These are phyloP conservation scores for Oxyria digyna DNA, from an alignment of 148 eudicot species.

Conservation along the genomic window DNA sequence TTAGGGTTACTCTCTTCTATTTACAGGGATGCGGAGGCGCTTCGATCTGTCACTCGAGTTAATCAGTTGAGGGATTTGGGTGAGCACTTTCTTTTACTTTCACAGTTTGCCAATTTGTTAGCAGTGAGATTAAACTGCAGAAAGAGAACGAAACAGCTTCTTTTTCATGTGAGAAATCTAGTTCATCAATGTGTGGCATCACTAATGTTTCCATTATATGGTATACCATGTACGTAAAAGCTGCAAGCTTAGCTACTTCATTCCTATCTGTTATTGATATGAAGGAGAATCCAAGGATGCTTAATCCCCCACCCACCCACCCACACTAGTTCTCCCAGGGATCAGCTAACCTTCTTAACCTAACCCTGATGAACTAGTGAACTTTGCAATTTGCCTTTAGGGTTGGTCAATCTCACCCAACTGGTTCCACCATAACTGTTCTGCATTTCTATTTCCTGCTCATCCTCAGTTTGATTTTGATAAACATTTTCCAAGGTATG, in stretches of 20 bases:
- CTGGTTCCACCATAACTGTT: not conserved
- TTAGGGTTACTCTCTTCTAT: not conserved
- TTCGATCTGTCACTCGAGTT: conserved; percentile 70
- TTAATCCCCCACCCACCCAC: too few relatives aligned
- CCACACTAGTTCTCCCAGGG: not conserved
- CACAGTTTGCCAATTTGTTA: not conserved
- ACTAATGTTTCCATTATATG: not conserved
- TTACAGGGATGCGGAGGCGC: conserved; percentile 69
- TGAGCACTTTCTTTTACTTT: conserved; percentile 13
- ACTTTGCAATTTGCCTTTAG: not conserved
- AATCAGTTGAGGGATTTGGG: conserved; percentile 87
- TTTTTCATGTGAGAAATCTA: not conserved
- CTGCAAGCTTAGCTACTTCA: not conserved
- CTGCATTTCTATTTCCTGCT: not conserved
- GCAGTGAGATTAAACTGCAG: not conserved
- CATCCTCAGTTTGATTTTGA: not conserved
- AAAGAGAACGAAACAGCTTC: not conserved
- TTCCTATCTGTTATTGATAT: not conserved
- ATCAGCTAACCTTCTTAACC: not conserved
- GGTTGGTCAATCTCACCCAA: not conserved
- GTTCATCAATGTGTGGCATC: not conserved
- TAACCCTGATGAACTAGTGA: not conserved
- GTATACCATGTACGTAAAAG: not conserved
- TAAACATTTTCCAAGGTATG: not conserved
- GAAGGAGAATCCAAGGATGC: too few relatives aligned